Evolutionary conservation across 345 rosid species (phyloP).

Genomic region (Linum tenue): DNA sequence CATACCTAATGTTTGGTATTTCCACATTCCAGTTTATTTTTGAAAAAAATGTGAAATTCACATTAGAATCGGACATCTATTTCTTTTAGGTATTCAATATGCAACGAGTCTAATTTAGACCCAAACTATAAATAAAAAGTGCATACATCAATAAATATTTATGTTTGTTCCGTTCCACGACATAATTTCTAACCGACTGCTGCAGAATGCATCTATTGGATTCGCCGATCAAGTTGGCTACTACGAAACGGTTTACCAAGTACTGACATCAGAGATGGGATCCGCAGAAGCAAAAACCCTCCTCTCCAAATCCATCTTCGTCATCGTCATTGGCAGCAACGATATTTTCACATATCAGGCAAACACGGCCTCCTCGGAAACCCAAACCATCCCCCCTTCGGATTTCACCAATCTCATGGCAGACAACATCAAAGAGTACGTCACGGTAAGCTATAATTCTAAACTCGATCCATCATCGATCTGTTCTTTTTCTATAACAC

Average conservation of each 20-base stretch:
- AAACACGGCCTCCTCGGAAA: constrained; percentile 27
- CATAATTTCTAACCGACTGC: too few species aligned
- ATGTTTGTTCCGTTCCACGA: too few species aligned
- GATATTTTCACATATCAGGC: constrained; percentile 42
- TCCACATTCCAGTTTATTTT: too few species aligned
- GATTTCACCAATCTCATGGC: constrained; percentile 38
- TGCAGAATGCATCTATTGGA: constrained; percentile 34
- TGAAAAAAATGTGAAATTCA: too few species aligned
- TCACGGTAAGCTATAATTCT: constrained; percentile 55
- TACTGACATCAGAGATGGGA: constrained; percentile 23
- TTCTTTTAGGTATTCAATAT: too few species aligned
- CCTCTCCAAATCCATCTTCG: constrained; percentile 44
- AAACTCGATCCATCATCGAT: too few species aligned
- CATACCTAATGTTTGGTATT: too few species aligned
- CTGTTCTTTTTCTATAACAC: too few species aligned
- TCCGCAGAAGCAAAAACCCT: constrained; percentile 24
- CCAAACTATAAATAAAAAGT: too few species aligned
- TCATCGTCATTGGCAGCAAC: constrained; percentile 50
- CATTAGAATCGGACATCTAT: too few species aligned
- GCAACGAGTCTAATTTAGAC: too few species aligned
- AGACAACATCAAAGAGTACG: constrained; percentile 32
- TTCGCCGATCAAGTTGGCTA: constrained; percentile 42
- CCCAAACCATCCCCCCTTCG: constrained; percentile 25
- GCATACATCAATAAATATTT: too few species aligned
- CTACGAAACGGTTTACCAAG: constrained; percentile 24